Conservation (phyloP, 495 filamentous ascomycete genomes). For the Terfezia boudieri region DNA sequence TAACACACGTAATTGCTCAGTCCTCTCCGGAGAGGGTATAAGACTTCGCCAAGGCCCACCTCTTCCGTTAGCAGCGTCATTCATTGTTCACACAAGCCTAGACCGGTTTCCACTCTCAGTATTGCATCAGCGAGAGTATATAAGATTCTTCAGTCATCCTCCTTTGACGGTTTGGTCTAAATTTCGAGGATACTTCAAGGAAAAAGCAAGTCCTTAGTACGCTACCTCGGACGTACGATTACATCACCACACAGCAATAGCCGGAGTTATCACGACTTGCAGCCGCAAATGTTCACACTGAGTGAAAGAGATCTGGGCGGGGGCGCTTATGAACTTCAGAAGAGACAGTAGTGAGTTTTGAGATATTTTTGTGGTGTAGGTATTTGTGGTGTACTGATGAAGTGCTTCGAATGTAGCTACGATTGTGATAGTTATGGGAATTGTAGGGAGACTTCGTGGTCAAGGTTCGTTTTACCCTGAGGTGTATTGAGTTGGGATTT, state of each 20-base stretch:
- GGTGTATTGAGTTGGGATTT: background rate
- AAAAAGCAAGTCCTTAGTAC: no score
- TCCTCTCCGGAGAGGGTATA: no score
- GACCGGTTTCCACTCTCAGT: no score
- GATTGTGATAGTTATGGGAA: background rate
- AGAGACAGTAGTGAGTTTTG: background rate
- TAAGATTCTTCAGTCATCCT: no score
- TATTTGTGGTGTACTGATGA: background rate
- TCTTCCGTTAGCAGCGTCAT: no score
- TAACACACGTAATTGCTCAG: no score
- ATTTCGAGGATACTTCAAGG: no score
- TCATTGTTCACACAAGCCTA: no score
- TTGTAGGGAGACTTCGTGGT: background rate
- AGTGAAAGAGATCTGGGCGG: background rate
- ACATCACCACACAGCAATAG: background rate
- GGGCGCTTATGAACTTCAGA: background rate
- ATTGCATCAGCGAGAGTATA: no score
- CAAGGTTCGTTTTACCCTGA: background rate
- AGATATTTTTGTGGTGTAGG: background rate
- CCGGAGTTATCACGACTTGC: no score
- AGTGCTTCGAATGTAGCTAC: background rate
- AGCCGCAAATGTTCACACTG: background rate
- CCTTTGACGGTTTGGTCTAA: no score
- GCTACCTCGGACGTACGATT: background rate
- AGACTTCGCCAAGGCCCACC: no score